These are phyloP conservation scores for Kuraishia hungarica DNA, from an alignment of 805 yeast genomes.

Conservation along the genomic window DNA sequence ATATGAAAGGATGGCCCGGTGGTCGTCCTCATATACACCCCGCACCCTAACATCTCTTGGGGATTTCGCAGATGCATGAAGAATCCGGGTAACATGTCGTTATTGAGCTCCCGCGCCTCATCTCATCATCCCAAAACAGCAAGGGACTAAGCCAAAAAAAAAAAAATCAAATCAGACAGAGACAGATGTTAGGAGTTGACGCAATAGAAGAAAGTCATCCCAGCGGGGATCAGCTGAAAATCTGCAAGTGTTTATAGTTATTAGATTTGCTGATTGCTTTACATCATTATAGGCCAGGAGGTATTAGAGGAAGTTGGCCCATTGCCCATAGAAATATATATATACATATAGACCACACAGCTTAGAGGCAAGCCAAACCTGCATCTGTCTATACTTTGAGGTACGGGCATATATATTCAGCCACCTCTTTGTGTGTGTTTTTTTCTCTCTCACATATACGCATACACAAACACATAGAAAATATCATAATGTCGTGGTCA, in stretches of 20 bases:
- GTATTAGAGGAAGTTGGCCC: no score
- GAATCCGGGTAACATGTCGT: not conserved
- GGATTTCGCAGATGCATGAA: not conserved
- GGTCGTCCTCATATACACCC: not conserved
- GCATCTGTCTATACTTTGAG: no score
- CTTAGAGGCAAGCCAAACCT: no score
- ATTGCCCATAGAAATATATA: no score
- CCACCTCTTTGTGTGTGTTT: not conserved
- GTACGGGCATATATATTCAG: no score
- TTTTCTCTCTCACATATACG: not conserved
- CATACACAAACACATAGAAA: no score
- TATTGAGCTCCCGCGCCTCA: not conserved
- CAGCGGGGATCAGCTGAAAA: no score
- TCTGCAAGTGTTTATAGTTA: no score
- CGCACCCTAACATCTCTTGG: not conserved
- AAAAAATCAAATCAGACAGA: not conserved
- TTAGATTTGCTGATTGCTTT: no score
- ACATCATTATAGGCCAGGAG: no score
- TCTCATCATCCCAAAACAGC: not conserved
- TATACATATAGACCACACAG: no score
- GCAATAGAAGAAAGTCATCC: not conserved
- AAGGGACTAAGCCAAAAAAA: not conserved
- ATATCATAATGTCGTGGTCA: conserved; percentile 38
- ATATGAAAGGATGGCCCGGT: no score
- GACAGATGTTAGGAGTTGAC: not conserved